Percentiles rank a stretch among this genome's conserved stretches.
phyloP scores from a whole-genome alignment of 306 rosid species.

The Crotalaria pallida region DNA sequence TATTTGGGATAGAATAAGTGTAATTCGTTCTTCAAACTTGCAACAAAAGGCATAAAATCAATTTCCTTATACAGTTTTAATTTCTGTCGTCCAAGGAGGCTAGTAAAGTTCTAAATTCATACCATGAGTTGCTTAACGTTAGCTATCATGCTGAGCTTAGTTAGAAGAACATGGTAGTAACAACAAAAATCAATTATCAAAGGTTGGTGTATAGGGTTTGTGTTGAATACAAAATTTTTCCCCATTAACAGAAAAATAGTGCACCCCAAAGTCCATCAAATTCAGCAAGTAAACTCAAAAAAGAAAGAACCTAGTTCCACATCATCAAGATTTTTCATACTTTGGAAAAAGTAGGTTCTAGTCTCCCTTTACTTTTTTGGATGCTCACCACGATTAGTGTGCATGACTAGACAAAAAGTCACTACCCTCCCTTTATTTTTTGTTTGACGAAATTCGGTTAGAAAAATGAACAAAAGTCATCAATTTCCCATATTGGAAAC shows the following conservation, averaged over 20 bases:
- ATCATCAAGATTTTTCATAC: constrained; percentile 9
- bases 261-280: constrained; percentile 33
- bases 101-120: neutral
- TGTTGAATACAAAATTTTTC: neutral
- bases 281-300: constrained; percentile 20
- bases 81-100: constrained; percentile 5
- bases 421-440: neutral
- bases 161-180: constrained; percentile 8
- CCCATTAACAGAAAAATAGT: neutral
- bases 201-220: constrained; percentile 29
- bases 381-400: constrained; percentile 23
- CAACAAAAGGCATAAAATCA: constrained; percentile 3
- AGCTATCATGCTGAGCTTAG: constrained; percentile 13
- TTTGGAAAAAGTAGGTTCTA: constrained; percentile 25
- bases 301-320: neutral
- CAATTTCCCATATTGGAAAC: constrained; percentile 31
- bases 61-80: neutral
- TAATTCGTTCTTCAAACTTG: constrained; percentile 12
- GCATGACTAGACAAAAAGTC: constrained; percentile 27
- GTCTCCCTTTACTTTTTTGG: constrained; percentile 17
- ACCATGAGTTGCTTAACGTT: neutral
- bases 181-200: neutral
- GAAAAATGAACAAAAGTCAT: constrained; percentile 12
- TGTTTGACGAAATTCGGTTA: neutral
- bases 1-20: neutral